Base-by-base conservation (phyloP, 306 rosid species). In the Betula pendula region DNA sequence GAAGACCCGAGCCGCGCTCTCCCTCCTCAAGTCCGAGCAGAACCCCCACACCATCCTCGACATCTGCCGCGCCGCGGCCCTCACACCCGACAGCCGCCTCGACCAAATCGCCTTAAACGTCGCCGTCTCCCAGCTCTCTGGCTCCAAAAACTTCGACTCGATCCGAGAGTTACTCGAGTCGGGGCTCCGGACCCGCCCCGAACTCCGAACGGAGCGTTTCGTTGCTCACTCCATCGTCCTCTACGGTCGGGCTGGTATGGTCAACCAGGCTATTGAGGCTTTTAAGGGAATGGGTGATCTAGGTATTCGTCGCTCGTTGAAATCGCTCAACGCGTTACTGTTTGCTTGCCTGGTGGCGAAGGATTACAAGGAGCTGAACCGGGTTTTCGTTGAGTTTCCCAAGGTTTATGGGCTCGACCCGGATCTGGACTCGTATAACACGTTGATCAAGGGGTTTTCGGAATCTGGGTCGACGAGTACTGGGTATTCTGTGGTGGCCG, bases 211-310 rank as follows among this genome's bases (percentile, higher is more conserved):
- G 49, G 92, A 90, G 71, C 90, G 97, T 0, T 90, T 86, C 51
- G 79, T 81, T 16, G 81, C 89, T 5, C 96, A 89, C 47, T 88
- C 87, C 42, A 90, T 92, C 25, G 81, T 88, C 35, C 93, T 94
- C 43, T 94, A 87, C 51, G 98, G 98, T 40, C 96, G 85, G 68
- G 96, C 96, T 6, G 82, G 86, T 10, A 90, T 94, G 97, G 69
- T 85, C 35, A 82, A 85, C 63, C 86, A 90, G 71, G 93, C 96
- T 2, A 5, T 89, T 56, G 77, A 75, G 11, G 87, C 90, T 55
- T 94, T 94, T 76, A 62, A 75, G 55, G 67, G 70, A 63, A 85
- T 84, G 75, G 79, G 58, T 0, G 87, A 86, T 20, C 56, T 89
- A 67, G 68, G 82, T 14, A 17, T 89, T 33, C 66, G 53, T 71